Evolutionary conservation across 2,329 filamentous ascomycete genomes (phyloP).

Genomic region (Aspergillus vadensis): DNA sequence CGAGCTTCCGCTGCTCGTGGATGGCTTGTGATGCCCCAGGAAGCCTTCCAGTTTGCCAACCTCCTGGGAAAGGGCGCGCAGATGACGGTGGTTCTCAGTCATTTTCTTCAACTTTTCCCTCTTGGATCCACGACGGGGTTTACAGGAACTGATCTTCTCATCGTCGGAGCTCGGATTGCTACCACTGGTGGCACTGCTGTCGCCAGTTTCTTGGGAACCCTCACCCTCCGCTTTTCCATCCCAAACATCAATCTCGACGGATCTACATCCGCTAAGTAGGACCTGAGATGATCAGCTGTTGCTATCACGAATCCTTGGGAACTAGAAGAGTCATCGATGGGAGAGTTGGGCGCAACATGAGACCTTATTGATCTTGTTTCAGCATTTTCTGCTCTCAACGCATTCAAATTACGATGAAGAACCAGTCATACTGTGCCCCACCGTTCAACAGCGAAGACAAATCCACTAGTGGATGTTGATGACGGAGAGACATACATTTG

Average conservation of each 20-base stretch:
- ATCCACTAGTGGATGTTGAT: too few relatives aligned
- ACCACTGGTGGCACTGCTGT: constrained; percentile 37
- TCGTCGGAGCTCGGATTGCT: constrained; percentile 29
- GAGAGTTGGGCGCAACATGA: too few relatives aligned
- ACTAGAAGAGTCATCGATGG: background rate
- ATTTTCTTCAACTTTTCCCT: constrained; percentile 25
- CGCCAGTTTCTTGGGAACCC: constrained; percentile 30
- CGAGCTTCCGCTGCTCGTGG: constrained; percentile 1
- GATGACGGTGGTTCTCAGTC: constrained; percentile 11
- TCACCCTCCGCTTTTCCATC: constrained; percentile 63
- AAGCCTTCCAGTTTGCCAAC: constrained; percentile 25
- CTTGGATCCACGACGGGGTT: constrained; percentile 24
- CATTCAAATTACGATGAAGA: too few relatives aligned
- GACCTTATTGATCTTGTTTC: too few relatives aligned
- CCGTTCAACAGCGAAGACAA: too few relatives aligned
- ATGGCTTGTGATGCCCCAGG: constrained; percentile 25
- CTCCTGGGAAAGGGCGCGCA: constrained; percentile 20
- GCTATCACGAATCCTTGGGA: background rate
- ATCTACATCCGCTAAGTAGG: constrained; percentile 76
- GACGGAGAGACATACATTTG: constrained; percentile 57
- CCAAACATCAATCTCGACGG: constrained; percentile 95
- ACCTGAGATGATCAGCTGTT: constrained; percentile 51
- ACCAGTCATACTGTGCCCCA: too few relatives aligned
- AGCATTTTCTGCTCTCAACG: too few relatives aligned
- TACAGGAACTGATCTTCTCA: constrained; percentile 13